These are phyloP conservation scores for Epichloe baconii DNA, from an alignment of 2,329 filamentous ascomycete genomes.

Conservation along the genomic window DNA sequence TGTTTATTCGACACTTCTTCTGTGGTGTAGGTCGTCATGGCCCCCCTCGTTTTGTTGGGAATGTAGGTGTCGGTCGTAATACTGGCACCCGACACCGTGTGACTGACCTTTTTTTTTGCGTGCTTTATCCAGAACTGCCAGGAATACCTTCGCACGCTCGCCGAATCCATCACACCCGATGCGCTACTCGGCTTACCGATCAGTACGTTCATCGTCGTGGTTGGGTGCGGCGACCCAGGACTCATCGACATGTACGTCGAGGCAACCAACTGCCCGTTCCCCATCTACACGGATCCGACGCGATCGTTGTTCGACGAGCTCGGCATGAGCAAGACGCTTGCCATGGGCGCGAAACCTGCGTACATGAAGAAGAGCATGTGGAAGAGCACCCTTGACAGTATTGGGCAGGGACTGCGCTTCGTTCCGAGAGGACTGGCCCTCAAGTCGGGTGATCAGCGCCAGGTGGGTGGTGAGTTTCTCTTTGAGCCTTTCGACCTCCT, in stretches of 20 bases:
- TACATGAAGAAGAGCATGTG: constrained; percentile 49
- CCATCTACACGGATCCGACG: constrained; percentile 66
- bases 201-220: constrained; percentile 51
- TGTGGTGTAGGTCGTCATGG: constrained; percentile 52
- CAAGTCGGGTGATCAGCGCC: constrained; percentile 51
- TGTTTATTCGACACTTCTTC: constrained; percentile 72
- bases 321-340: constrained; percentile 53
- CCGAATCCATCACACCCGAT: constrained; percentile 41
- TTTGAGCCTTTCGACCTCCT: constrained; percentile 44
- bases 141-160: constrained; percentile 54
- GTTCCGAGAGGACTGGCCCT: constrained; percentile 43
- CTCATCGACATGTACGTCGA: constrained; percentile 55
- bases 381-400: constrained; percentile 34
- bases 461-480: constrained; percentile 69
- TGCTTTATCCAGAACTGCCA: constrained; percentile 50
- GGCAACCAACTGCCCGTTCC: constrained; percentile 52
- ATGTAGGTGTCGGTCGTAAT: too few species aligned
- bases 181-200: constrained; percentile 36
- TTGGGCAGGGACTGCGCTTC: constrained; percentile 47
- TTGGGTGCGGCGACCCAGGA: constrained; percentile 58
- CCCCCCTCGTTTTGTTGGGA: neutral
- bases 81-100: too few species aligned
- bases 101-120: neutral
- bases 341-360: constrained; percentile 44
- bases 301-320: constrained; percentile 52